These are phyloP conservation scores for Eucalyptus regnans DNA, from an alignment of 345 rosid genomes.

Conservation along the genomic window DNA sequence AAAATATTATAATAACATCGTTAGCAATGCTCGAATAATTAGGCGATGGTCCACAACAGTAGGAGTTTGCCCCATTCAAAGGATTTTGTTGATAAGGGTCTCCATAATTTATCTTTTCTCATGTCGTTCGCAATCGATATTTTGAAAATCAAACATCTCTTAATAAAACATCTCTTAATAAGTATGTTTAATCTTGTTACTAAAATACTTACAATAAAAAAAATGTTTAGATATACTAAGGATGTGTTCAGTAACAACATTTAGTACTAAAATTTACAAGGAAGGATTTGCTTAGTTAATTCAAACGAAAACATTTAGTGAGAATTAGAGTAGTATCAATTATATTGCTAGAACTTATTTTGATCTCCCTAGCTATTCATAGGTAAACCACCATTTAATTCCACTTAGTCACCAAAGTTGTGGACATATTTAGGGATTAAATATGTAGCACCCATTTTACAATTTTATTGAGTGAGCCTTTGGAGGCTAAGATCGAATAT, in stretches of 20 bases:
- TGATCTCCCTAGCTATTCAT: no score
- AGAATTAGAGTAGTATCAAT: no score
- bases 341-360: no score
- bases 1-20: not conserved
- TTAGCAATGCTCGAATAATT: not conserved
- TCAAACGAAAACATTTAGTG: rapidly evolving
- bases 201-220: no score
- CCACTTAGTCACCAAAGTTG: no score
- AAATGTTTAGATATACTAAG: no score
- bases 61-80: not conserved
- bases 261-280: no score
- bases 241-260: rapidly evolving
- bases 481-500: not conserved
- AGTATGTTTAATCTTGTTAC: not conserved
- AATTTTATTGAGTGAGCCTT: not conserved
- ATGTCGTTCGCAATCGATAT: no score
- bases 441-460: not conserved
- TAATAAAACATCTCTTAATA: not conserved
- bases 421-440: not conserved
- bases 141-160: not conserved
- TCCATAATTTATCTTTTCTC: no score
- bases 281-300: no score
- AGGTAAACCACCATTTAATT: no score
- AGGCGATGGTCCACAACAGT: not conserved
- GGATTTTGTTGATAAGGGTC: not conserved